Base-by-base conservation (phyloP, 768 basidiomycete species). In the Leccinum subtestaceum region DNA sequence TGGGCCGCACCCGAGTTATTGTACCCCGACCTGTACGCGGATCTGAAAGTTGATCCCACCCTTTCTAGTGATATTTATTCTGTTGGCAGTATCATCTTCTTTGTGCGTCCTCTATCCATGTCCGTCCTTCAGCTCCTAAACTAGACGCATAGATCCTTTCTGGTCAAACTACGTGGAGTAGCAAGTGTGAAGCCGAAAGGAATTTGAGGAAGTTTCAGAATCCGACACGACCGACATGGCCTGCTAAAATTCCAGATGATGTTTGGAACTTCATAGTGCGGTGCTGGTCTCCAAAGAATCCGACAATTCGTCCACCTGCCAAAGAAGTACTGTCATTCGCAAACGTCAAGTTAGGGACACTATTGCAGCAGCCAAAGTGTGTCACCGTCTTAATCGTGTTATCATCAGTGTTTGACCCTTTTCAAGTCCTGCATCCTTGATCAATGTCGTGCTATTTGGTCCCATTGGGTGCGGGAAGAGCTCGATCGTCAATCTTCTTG, bases 401-500 rank as follows among this genome's bases (percentile, higher is more conserved):
- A 5, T 17, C 5, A 25, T 1, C 0, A 10, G 17, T 40, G 17
- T 5, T 36, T 60, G 46, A 60, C 46, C 13, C 19, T n/a, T n/a
- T 1, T 11, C 40, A 23, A 60, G 60, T 36, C 29, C 21, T 43
- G 19, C 0, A 1, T 40, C 59, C 11, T 34, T 19, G 9, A 60
- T 56, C 51, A 60, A 66, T 1, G 58, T 66, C 4, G 57, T 68
- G 3, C 21, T 67, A 8, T 58, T 68, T 9, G 66, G 66, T 38
- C 23, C 57, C 34, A 36, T 46, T 21, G 66, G 66, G 3, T 56
- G 55, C 10, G 64, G 66, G 3, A 67, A 65, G 49, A 67, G 67
- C 27, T 67, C 66, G 0, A 32, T 67, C 19, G 49, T 67, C 47
- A 68, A 68, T 38, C 49, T 67, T 23, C 54, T 68, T 32, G 56